Conservation (phyloP, 2,329 filamentous ascomycete genomes). For the Nothophoma quercina region DNA sequence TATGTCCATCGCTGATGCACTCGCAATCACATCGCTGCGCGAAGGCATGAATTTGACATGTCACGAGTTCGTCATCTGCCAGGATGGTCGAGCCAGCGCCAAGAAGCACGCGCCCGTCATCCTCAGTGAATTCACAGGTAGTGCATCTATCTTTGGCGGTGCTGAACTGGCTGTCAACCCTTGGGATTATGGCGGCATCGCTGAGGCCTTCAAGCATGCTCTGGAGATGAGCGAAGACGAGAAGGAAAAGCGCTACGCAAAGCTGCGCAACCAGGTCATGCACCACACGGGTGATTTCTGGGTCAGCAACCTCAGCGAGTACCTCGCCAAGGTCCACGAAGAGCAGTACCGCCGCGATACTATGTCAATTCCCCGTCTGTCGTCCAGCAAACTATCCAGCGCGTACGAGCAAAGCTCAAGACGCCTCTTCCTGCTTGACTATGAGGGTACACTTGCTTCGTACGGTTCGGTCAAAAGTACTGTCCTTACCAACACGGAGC, state of each 20-base stretch:
- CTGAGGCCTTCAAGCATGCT: conserved; percentile 82
- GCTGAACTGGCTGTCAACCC: conserved; percentile 89
- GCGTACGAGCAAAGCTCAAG: conserved; percentile 72
- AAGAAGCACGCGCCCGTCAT: conserved; percentile 91
- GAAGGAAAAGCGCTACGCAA: conserved; percentile 76
- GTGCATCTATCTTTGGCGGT: conserved; percentile 81
- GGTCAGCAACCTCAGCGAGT: conserved; percentile 77
- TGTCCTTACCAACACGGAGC: conserved; percentile 84
- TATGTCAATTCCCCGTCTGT: conserved; percentile 84
- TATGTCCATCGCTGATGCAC: conserved; percentile 84
- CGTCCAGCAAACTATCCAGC: conserved; percentile 68
- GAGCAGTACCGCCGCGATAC: conserved; percentile 87
- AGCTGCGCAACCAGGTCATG: conserved; percentile 75
- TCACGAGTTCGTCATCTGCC: conserved; percentile 92
- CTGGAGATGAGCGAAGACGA: conserved; percentile 81
- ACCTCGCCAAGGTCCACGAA: conserved; percentile 77
- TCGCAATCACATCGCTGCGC: conserved; percentile 94
- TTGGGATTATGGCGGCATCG: conserved; percentile 91
- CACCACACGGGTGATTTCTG: conserved; percentile 86
- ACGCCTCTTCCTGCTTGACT: conserved; percentile 88
- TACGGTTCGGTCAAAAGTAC: conserved; percentile 86
- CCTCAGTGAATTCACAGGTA: conserved; percentile 93
- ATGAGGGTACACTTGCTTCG: conserved; percentile 89
- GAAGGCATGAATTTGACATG: conserved; percentile 98
- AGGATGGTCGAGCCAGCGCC: conserved; percentile 76